Evolutionary conservation across 768 basidiomycete species (phyloP), one percentile per base, ranked within the genome.

Genomic region (Dentipellis fragilis): DNA sequence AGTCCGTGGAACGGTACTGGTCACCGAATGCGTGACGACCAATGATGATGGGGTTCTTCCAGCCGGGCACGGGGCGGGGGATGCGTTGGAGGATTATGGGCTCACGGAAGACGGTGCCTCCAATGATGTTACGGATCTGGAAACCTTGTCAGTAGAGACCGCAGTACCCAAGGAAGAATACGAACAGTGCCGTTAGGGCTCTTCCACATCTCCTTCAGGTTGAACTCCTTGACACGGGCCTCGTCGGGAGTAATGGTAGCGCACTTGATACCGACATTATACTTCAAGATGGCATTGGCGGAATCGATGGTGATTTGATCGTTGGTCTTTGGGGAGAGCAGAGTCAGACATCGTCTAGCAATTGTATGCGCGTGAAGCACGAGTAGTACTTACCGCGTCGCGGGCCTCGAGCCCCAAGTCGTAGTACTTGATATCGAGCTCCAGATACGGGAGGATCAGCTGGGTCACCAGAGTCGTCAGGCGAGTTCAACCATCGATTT

Each of bases 211-310:
- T 94, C 84, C 78, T 96, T 97, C 67, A 99, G 79, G 51, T 93
- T 90, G 81, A 96, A 99, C 72, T 98, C 96, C 68, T 93, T 73
- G 49, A 97, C 93, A 56, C 94, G 87, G 21, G 84, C 92, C 69
- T 98, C 95, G 67, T 99, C 96, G 6, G 96, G 96, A 1, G 96
- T 99, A 73, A 98, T 98, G 47, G 95, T 98, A 40, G 94, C 95
- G 74, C 95, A 99, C 72, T 99, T 99, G 75, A 98, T 93, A 60
- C 95, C 96, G 61, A 99, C 96, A 60, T 85, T 85, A 80, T 96
- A 83, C 71, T 96, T 80, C 56, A 89, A 78, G 68, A 97, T 97
- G 55, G 96, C 96, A 62, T 97, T 83, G 16, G 95, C 94, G 23
- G 93, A 87, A 10, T 97, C 93, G 58, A 91, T 69, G 6, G 96